Base-by-base conservation (phyloP, 1,284 basidiomycete genomes). In the Ustilago loliicola region DNA sequence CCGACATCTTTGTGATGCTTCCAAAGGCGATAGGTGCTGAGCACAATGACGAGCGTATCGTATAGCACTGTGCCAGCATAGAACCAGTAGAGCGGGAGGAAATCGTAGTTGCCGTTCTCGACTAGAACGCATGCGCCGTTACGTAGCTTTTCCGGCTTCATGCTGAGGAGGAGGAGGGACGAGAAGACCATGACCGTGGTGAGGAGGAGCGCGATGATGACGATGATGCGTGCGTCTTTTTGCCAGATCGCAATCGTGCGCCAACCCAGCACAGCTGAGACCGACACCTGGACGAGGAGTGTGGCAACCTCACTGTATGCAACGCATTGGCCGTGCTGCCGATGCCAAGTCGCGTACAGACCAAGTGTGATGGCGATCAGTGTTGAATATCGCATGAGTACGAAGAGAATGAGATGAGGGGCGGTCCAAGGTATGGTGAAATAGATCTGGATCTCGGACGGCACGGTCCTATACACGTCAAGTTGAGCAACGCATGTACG, bases 161-260 rank as follows among this genome's bases (percentile, higher is more conserved):
- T 38, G 53, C 64, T 76, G 48, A 75, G 79, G 32, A 81, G 62
- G 27, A 82, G 60, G 19, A 72, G 65, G n/a, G 79, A 56, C 11
- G 66, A 77, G 21, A 72, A 59, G 15, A 61, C 69, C 66, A 81
- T 71, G 29, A 83, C 59, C 15, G 64, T 58, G 29, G 62, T 30
- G 11, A 73, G 63, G 13, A 83, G 72, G 1, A 66, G 54, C 9
- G 50, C 34, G 23, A 82, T 57, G 30, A 77, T 65, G 32, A 77
- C 62, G 29, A 77, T 52, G 51, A 83, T 76, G 9, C 75, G 67
- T 11, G 66, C 66, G 32, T 74, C 68, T 29, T 70, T 69, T 19
- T 79, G 70, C 82, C 82, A 83, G 23, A 83, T 83, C 2, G 80
- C 82, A 25, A 79, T 60, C 11, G 82, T 80, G 29, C 82, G 72